Percentiles rank a stretch among this genome's conserved stretches.
phyloP scores from a whole-genome alignment of 2,329 filamentous ascomycete species.

The Stagonosporopsis chrysanthemi region DNA sequence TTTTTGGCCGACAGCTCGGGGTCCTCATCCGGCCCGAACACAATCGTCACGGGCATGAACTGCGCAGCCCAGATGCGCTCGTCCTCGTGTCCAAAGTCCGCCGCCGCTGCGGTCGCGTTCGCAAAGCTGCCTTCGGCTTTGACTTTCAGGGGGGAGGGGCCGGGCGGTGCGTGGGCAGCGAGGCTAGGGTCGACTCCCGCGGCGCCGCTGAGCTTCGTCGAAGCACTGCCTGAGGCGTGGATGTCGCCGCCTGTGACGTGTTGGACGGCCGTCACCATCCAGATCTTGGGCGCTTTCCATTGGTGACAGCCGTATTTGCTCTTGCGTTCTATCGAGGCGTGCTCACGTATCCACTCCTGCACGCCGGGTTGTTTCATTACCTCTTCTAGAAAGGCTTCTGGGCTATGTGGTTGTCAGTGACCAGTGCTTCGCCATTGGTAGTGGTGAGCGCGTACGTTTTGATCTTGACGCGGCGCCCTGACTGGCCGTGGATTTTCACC shows the following conservation, averaged over 20 bases:
- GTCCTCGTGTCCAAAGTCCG: not conserved
- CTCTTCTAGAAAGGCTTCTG: slow-evolving; percentile 1
- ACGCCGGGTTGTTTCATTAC: not conserved
- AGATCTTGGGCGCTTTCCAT: slow-evolving; percentile 2
- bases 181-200: not conserved
- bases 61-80: slow-evolving; percentile 4
- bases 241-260: slow-evolving; percentile 1
- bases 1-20: not conserved
- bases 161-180: not conserved
- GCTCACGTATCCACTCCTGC: slow-evolving; percentile 1
- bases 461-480: not conserved
- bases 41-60: slow-evolving; percentile 3
- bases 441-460: not conserved
- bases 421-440: not conserved
- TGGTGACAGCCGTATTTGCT: not conserved
- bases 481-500: not conserved
- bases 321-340: slow-evolving; percentile 1
- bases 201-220: not conserved
- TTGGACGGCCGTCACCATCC: slow-evolving; percentile 5
- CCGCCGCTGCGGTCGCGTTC: not conserved
- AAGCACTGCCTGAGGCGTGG: not conserved
- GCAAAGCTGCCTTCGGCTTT: not conserved
- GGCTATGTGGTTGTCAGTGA: not conserved
- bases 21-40: not conserved
- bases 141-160: not conserved